These are phyloP conservation scores for Moesziomyces sp. DNA, from an alignment of 1,284 basidiomycete species.

Conservation along the genomic window DNA sequence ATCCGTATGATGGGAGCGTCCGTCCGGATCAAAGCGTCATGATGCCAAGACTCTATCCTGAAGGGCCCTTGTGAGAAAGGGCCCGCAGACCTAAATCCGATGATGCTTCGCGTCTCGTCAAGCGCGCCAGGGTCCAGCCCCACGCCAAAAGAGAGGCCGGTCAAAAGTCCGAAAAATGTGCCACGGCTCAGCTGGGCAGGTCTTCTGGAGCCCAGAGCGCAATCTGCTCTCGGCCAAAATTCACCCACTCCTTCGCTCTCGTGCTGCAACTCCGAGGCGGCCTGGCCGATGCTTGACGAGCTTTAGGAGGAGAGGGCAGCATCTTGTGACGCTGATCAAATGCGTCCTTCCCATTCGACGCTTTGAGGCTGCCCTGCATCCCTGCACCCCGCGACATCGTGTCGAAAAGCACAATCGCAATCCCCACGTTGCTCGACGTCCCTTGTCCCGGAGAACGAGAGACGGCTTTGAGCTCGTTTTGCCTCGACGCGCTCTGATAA, in stretches of 20 bases:
- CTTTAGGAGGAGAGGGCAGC: no score
- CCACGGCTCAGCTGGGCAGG: constrained; percentile 4
- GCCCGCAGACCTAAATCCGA: constrained; percentile 15
- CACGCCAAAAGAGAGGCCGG: constrained; percentile 19
- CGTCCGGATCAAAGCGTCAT: no score
- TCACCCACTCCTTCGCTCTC: neutral
- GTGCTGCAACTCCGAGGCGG: neutral
- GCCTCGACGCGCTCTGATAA: neutral
- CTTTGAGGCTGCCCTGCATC: neutral
- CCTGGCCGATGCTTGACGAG: no score
- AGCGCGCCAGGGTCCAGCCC: neutral
- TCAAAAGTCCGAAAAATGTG: constrained; percentile 26
- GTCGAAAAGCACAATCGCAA: neutral
- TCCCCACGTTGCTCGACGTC: no score
- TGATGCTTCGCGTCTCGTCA: neutral
- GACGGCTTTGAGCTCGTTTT: neutral
- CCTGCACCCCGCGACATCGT: neutral
- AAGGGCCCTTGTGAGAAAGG: no score
- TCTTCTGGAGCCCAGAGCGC: constrained; percentile 20
- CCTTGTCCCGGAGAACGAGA: no score
- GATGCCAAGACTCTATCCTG: no score
- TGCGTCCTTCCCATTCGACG: neutral
- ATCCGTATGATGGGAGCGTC: no score
- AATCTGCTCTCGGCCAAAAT: neutral
- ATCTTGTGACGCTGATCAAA: neutral